Evolutionary conservation across 2,329 filamentous ascomycete species (phyloP).

Genomic region (Neopestalotiopsis rosae): DNA sequence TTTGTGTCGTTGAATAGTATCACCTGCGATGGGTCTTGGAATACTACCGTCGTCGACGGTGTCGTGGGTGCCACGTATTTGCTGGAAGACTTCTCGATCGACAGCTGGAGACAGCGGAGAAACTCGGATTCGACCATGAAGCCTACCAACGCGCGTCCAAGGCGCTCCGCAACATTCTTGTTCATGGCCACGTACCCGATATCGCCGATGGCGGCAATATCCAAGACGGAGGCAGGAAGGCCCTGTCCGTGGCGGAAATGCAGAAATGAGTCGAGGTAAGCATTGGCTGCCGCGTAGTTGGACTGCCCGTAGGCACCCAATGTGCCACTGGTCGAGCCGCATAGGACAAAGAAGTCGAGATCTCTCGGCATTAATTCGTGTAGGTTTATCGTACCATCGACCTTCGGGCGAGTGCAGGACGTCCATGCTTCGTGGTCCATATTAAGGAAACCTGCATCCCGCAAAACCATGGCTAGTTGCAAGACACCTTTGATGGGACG

Average conservation of each 20-base stretch:
- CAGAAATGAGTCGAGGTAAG: conserved; percentile 36
- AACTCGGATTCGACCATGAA: conserved; percentile 15
- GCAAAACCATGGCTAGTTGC: conserved; percentile 33
- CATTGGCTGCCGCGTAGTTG: conserved; percentile 41
- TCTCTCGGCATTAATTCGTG: conserved; percentile 23
- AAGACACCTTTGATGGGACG: not conserved
- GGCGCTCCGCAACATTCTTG: not conserved
- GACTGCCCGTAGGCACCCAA: conserved; percentile 30
- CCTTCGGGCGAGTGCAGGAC: conserved; percentile 32
- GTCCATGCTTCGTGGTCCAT: conserved; percentile 33
- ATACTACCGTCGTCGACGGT: not conserved
- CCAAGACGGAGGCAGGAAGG: conserved; percentile 35
- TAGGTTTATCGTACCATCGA: conserved; percentile 37
- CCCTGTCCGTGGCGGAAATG: conserved; percentile 31
- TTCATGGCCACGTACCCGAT: conserved; percentile 21
- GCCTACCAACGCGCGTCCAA: not conserved
- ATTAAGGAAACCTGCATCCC: conserved; percentile 7
- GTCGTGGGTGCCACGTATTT: not conserved
- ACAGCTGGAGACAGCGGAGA: conserved; percentile 1
- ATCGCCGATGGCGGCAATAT: conserved; percentile 37
- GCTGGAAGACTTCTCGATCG: not conserved
- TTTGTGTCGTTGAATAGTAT: not conserved
- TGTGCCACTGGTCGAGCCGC: conserved; percentile 28
- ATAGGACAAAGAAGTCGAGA: conserved; percentile 32
- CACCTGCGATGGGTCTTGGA: conserved; percentile 2